These are phyloP conservation scores for Entonaema liquescens DNA, from an alignment of 495 filamentous ascomycete species.

Conservation along the genomic window DNA sequence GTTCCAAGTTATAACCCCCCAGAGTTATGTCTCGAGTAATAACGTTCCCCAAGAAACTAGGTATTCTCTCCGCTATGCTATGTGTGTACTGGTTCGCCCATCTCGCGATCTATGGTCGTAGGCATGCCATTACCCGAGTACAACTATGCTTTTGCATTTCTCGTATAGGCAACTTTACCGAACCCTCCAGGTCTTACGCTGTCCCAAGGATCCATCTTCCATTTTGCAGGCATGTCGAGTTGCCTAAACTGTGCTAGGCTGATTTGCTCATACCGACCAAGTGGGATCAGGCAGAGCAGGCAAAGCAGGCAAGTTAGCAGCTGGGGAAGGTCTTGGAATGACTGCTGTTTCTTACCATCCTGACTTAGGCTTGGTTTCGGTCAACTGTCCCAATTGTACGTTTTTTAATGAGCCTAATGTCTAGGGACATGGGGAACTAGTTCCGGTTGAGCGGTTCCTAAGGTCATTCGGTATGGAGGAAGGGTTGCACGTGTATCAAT, in stretches of 20 bases:
- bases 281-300: slow-evolving; percentile 28
- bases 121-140: slow-evolving; percentile 15
- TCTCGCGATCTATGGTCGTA: neutral
- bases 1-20: too few relatives aligned
- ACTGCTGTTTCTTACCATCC: neutral
- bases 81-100: neutral
- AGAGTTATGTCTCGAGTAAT: neutral
- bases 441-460: slow-evolving; percentile 5
- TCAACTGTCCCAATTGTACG: neutral
- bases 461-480: slow-evolving; percentile 16
- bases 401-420: neutral
- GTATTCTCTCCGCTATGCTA: neutral
- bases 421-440: slow-evolving; percentile 17
- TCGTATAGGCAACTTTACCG: slow-evolving; percentile 7
- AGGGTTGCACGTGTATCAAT: slow-evolving; percentile 22
- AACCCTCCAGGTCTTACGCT: slow-evolving; percentile 2
- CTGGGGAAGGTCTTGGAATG: neutral
- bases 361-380: neutral
- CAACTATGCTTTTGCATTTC: slow-evolving; percentile 7
- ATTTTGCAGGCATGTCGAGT: slow-evolving; percentile 9
- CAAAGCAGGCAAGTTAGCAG: neutral
- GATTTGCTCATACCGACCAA: slow-evolving; percentile 23
- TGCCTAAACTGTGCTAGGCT: slow-evolving; percentile 32
- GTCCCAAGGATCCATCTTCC: slow-evolving; percentile 14
- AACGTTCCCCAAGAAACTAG: neutral